Base-by-base conservation (phyloP, 1,139 yeast species). In the Scheffersomyces titani region DNA sequence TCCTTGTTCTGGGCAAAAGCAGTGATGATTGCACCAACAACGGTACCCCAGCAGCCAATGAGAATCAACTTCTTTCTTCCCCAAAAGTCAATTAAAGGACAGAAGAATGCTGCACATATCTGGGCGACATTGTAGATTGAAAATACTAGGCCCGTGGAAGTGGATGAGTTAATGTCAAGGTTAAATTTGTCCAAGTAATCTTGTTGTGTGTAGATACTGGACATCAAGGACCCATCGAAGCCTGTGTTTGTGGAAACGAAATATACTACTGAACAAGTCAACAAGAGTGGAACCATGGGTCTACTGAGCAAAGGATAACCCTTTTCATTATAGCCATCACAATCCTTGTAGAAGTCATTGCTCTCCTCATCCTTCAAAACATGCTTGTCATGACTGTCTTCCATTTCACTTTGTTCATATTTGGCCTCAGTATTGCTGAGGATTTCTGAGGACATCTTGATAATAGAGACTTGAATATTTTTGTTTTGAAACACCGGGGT, bases 1-100 rank as follows among this genome's bases (percentile, higher is more conserved):
- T 59, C 60, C 21, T 59, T 55, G 48, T 62, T 62, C 11, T 50
- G 57, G 49, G 71, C 63, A 3, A 66, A 63, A 4, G 73, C 70
- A 54, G 69, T 70, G 47, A 70, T 57, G 16, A 70, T 62, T 6
- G 71, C 70, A 2, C 72, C 73, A 9, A 70, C 49, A 44, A 68
- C 61, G 44, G 65, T 59, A 16, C 67, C 62, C 22, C 63, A 50
- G 50, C 64, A 65, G 6, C 71, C 69, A 7, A 58, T 46, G 47
- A 64, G 56, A 19, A 70, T 68, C 51, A 61, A 54, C 4, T 56
- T 56, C 49, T 59, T 66, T 61, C 73, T 64, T 16, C 64, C 64
- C n/a, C 30, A 21, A 13, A 44, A 54, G 51, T 18, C 56, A 47
- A 44, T 58, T 58, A 50, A 53, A 49, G 63, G 64, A 44, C 63